Percentiles rank a stretch among this genome's conserved stretches.
These are phyloP conservation scores for Podospora appendiculata DNA, from an alignment of 495 filamentous ascomycete genomes.

Conservation along the genomic window DNA sequence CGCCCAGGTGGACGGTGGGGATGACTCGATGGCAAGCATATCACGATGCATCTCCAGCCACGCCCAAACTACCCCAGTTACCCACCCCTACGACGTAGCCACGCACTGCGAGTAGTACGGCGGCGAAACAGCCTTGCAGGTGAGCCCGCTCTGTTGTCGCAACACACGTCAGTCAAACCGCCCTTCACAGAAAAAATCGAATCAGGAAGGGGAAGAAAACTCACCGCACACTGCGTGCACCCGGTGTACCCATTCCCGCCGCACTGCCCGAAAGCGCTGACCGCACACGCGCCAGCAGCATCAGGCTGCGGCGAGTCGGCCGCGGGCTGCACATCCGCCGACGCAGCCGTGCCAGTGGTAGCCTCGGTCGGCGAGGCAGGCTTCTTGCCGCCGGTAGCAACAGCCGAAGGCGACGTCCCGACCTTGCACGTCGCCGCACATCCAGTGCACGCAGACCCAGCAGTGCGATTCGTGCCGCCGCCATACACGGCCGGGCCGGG, in stretches of 20 bases:
- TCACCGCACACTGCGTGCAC: constrained; percentile 31
- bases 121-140: constrained; percentile 20
- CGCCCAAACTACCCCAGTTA: background rate
- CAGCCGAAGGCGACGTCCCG: constrained; percentile 22
- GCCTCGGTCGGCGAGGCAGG: background rate
- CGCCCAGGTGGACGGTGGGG: no score
- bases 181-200: background rate
- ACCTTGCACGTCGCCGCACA: constrained; percentile 34
- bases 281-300: constrained; percentile 15
- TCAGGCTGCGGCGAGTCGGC: background rate
- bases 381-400: constrained; percentile 6
- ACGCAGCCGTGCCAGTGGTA: constrained; percentile 2
- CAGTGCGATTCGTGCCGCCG: constrained; percentile 26
- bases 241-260: constrained; percentile 35
- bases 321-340: constrained; percentile 2
- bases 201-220: constrained; percentile 2
- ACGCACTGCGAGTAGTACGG: constrained; percentile 35
- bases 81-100: constrained; percentile 5
- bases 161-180: background rate
- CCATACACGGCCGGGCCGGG: constrained; percentile 33
- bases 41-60: background rate
- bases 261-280: constrained; percentile 34
- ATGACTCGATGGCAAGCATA: no score
- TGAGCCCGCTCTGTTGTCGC: constrained; percentile 10
- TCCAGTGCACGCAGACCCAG: constrained; percentile 26